These are phyloP conservation scores for Ophiocordyceps robertsii DNA, from an alignment of 2,329 filamentous ascomycete species.

Conservation along the genomic window DNA sequence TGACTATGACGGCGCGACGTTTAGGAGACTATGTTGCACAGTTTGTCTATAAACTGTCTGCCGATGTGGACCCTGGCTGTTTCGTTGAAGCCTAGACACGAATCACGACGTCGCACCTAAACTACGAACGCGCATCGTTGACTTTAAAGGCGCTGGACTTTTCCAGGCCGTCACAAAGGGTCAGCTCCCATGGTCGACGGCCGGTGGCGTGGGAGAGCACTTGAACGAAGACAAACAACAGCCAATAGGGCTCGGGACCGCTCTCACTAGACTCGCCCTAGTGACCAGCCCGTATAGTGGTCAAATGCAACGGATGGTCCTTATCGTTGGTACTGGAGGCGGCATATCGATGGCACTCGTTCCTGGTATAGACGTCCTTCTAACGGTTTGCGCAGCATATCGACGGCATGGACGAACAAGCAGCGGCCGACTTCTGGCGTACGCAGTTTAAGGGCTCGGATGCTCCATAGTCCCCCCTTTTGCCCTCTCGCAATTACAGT, in stretches of 20 bases:
- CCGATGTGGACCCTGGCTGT: constrained; percentile 1
- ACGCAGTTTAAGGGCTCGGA: constrained; percentile 18
- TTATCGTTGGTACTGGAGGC: constrained; percentile 20
- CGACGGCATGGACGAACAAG: constrained; percentile 12
- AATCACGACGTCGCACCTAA: constrained; percentile 4
- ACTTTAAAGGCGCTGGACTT: constrained; percentile 3
- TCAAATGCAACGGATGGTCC: constrained; percentile 27
- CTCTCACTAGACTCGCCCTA: constrained; percentile 4
- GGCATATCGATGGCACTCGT: constrained; percentile 3
- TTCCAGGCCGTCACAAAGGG: constrained; percentile 5
- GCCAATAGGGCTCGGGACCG: constrained; percentile 5
- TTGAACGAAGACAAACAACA: not conserved
- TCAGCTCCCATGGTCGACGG: constrained; percentile 1
- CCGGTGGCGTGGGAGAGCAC: not conserved
- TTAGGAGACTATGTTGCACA: constrained; percentile 6
- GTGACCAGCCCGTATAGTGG: not conserved
- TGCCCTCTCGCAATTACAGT: not conserved
- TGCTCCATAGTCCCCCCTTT: constrained; percentile 3
- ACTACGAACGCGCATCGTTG: constrained; percentile 5
- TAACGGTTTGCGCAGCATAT: constrained; percentile 21
- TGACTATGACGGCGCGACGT: constrained; percentile 5
- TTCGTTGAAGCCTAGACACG: constrained; percentile 6
- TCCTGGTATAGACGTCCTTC: constrained; percentile 19
- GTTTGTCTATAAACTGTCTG: constrained; percentile 4
- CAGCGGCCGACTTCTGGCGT: constrained; percentile 24